Base-by-base conservation (phyloP, 1,284 basidiomycete species). In the Boletus smithii region DNA sequence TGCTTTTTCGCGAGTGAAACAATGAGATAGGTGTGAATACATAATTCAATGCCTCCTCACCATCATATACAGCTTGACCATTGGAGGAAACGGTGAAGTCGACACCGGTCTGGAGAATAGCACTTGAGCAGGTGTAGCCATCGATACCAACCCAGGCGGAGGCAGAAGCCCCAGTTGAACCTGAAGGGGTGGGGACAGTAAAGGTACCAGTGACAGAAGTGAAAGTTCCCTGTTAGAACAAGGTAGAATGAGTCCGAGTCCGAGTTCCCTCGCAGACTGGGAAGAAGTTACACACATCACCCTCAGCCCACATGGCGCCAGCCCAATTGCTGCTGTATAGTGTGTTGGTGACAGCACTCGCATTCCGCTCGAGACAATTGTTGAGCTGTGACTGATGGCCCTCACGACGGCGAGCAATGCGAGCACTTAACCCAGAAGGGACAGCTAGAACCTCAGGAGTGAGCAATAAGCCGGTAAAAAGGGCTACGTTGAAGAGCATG, bases 81-180 rank as follows among this genome's bases (percentile, higher is more conserved):
- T 23, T 13, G 6, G 22, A 1, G 13, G 20, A 2, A 23, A 41
- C 5, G 3, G n/a, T 22, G 22, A 59, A 35, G 3, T 4, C 16
- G 13, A 58, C 3, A 4, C 56, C 56, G 1, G 38, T 39, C 17
- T 32, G 41, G 24, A 57, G 26, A 40, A 24, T 22, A 11, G 23
- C 37, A 23, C 1, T 26, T 5, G 0, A 0, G 17, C 59, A 59
- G 0, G 36, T 39, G 26, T 9, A 1, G 2, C 54, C 53, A 34
- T 55, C 58, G 1, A 55, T 46, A 10, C 45, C 48, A 10, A 60
- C 38, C 52, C 43, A 50, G 2, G 22, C 37, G 16, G 40, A 20
- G 7, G 38, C 50, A 8, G 18, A 10, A 26, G 17, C 4, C 2
- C 34, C 42, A 0, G 3, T 10, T 8, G 20, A 9, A 4, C 56